Conservation (phyloP, 2,329 filamentous ascomycete species). For the Aureobasidium sp. region DNA sequence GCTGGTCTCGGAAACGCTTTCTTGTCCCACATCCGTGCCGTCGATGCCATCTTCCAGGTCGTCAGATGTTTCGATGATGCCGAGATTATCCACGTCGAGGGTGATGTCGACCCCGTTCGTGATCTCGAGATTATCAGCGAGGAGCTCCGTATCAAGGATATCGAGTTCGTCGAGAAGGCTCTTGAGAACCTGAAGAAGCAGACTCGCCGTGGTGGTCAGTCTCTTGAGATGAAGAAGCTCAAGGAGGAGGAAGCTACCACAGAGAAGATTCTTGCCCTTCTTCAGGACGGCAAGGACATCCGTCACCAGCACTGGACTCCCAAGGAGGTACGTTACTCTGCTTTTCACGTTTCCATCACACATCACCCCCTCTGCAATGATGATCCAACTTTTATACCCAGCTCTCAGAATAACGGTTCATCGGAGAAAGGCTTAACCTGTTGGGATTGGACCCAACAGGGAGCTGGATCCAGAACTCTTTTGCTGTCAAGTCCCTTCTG, state of each 20-base stretch:
- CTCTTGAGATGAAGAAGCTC: conserved; percentile 94
- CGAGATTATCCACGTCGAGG: conserved; percentile 99
- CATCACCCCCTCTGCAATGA: conserved; percentile 53
- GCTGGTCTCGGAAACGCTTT: conserved; percentile 96
- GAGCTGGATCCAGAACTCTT: conserved; percentile 8
- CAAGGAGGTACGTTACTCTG: conserved; percentile 72
- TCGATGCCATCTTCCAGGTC: conserved; percentile 34
- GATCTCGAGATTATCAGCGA: conserved; percentile 96
- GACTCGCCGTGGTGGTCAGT: conserved; percentile 88
- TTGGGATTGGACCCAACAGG: conserved; percentile 51
- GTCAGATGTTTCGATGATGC: conserved; percentile 70
- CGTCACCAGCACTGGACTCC: conserved; percentile 81
- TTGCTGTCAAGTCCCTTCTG: conserved; percentile 35
- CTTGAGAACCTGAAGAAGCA: conserved; percentile 89
- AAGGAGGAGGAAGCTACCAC: conserved; percentile 90
- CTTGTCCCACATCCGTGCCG: conserved; percentile 92
- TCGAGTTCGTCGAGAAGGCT: conserved; percentile 95
- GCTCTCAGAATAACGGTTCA: conserved; percentile 57
- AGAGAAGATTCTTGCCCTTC: conserved; percentile 74
- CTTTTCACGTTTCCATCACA: conserved; percentile 19
- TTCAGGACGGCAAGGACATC: conserved; percentile 87
- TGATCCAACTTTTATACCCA: conserved; percentile 99
- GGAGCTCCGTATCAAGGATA: conserved; percentile 94
- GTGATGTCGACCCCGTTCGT: conserved; percentile 89
- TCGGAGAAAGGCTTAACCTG: conserved; percentile 9